These are phyloP conservation scores for Fusarium sp. DNA, from an alignment of 2,329 filamentous ascomycete species.

Conservation along the genomic window DNA sequence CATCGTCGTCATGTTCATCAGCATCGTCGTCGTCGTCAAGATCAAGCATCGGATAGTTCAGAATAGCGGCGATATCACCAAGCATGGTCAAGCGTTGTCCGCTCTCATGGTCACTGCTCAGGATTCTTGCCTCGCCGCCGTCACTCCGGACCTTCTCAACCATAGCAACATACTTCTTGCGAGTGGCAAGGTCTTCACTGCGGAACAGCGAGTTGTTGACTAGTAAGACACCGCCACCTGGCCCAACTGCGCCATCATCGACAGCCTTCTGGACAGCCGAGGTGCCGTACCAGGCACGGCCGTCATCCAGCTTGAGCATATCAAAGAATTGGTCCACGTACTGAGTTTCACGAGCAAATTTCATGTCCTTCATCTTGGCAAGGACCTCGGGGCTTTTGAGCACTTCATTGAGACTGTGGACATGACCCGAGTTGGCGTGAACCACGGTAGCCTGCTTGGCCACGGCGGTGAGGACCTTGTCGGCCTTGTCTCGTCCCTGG, in stretches of 20 bases:
- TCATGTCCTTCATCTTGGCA: conserved; percentile 83
- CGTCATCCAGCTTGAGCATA: conserved; percentile 84
- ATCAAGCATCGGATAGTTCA: conserved; percentile 89
- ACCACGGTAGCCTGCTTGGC: conserved; percentile 76
- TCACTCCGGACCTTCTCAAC: conserved; percentile 90
- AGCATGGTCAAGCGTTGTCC: conserved; percentile 85
- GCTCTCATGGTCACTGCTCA: conserved; percentile 95
- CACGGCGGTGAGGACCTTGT: conserved; percentile 76
- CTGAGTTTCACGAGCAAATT: conserved; percentile 85
- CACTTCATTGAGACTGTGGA: conserved; percentile 89
- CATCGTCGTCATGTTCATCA: conserved; percentile 50
- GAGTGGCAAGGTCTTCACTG: conserved; percentile 79
- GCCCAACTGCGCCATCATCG: conserved; percentile 86
- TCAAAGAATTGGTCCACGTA: conserved; percentile 88
- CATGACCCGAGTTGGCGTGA: conserved; percentile 85
- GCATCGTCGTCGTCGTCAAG: conserved; percentile 75
- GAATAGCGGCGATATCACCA: conserved; percentile 87
- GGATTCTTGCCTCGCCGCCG: conserved; percentile 87
- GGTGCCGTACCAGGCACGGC: conserved; percentile 90
- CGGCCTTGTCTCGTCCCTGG: conserved; percentile 66
- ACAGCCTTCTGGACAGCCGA: conserved; percentile 85
- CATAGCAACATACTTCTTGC: conserved; percentile 84
- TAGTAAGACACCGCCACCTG: conserved; percentile 85
- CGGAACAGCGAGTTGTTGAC: conserved; percentile 91
- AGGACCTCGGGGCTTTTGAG: conserved; percentile 84